These are phyloP conservation scores for Aspergillus ibericus DNA, from an alignment of 2,329 filamentous ascomycete genomes.

Conservation along the genomic window DNA sequence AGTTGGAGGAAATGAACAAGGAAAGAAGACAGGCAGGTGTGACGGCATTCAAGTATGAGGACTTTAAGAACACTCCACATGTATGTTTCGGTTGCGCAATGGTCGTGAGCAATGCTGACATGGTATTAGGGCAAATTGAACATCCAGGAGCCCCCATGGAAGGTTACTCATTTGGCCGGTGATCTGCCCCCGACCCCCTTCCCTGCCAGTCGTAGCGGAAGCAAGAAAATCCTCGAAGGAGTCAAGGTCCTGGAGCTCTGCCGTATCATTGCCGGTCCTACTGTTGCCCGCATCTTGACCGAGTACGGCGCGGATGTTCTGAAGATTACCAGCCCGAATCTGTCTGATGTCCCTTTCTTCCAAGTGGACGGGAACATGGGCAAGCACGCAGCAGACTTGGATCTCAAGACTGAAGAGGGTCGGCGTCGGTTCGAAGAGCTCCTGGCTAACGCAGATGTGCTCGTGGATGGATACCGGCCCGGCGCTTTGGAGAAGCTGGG, in stretches of 20 bases:
- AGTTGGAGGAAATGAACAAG: slow-evolving; percentile 61
- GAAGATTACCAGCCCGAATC: slow-evolving; percentile 65
- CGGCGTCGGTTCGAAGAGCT: slow-evolving; percentile 59
- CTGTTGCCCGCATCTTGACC: slow-evolving; percentile 66
- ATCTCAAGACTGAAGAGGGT: slow-evolving; percentile 59
- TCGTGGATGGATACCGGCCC: slow-evolving; percentile 70
- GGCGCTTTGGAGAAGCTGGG: slow-evolving; percentile 64
- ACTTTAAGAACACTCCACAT: slow-evolving; percentile 59
- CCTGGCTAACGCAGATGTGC: slow-evolving; percentile 62
- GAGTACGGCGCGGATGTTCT: slow-evolving; percentile 73
- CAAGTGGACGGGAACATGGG: slow-evolving; percentile 72
- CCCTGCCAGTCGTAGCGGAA: slow-evolving; percentile 32
- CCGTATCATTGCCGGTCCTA: slow-evolving; percentile 71
- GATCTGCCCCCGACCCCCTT: slow-evolving; percentile 29
- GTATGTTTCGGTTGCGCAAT: slow-evolving; percentile 34
- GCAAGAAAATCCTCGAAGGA: slow-evolving; percentile 48
- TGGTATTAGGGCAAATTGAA: slow-evolving; percentile 32
- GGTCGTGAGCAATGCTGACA: neutral
- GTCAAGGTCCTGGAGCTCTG: slow-evolving; percentile 73
- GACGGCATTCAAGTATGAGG: slow-evolving; percentile 58
- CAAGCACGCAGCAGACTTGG: slow-evolving; percentile 65
- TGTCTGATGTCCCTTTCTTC: slow-evolving; percentile 72
- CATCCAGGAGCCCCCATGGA: slow-evolving; percentile 38
- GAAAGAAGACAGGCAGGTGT: slow-evolving; percentile 61
- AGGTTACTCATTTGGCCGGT: slow-evolving; percentile 31